These are phyloP conservation scores for Euphorbia tirucalli DNA, from an alignment of 345 rosid genomes.

Conservation along the genomic window DNA sequence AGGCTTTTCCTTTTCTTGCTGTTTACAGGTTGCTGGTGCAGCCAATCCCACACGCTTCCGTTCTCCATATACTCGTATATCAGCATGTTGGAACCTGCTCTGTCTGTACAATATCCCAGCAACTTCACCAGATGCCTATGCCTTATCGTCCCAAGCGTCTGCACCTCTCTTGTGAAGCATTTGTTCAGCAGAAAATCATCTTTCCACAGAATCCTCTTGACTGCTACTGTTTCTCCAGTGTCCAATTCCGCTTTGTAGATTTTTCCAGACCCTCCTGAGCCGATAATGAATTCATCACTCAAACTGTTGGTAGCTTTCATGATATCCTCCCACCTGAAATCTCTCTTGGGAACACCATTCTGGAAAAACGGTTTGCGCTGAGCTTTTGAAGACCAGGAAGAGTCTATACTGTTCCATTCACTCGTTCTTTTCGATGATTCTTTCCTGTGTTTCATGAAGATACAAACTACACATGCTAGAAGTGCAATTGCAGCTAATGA, in stretches of 20 bases:
- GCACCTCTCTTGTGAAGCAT: slow-evolving; percentile 84
- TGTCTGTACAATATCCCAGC: slow-evolving; percentile 76
- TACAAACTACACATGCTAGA: slow-evolving; percentile 47
- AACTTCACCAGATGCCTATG: slow-evolving; percentile 90
- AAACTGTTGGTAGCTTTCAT: slow-evolving; percentile 78
- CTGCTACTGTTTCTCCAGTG: slow-evolving; percentile 73
- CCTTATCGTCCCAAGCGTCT: slow-evolving; percentile 71
- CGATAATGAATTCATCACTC: slow-evolving; percentile 76
- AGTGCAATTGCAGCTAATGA: slow-evolving; percentile 62
- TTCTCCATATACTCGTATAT: slow-evolving; percentile 94
- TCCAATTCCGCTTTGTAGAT: slow-evolving; percentile 67
- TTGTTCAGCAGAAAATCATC: slow-evolving; percentile 70
- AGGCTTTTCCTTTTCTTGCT: slow-evolving; percentile 49
- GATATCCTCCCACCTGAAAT: slow-evolving; percentile 75
- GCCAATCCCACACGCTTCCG: slow-evolving; percentile 95
- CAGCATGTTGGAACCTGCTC: slow-evolving; percentile 67
- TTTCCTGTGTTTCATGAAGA: slow-evolving; percentile 48
- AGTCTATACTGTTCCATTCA: slow-evolving; percentile 47
- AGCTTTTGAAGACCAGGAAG: slow-evolving; percentile 68
- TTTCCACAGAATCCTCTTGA: slow-evolving; percentile 70
- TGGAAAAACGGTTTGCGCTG: slow-evolving; percentile 60
- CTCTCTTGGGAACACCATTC: slow-evolving; percentile 54
- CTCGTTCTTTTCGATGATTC: slow-evolving; percentile 42
- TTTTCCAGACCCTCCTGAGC: slow-evolving; percentile 93
- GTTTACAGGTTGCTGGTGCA: slow-evolving; percentile 46